Evolutionary conservation across 345 rosid species (phyloP).

Genomic region (Hibiscus mutabilis): DNA sequence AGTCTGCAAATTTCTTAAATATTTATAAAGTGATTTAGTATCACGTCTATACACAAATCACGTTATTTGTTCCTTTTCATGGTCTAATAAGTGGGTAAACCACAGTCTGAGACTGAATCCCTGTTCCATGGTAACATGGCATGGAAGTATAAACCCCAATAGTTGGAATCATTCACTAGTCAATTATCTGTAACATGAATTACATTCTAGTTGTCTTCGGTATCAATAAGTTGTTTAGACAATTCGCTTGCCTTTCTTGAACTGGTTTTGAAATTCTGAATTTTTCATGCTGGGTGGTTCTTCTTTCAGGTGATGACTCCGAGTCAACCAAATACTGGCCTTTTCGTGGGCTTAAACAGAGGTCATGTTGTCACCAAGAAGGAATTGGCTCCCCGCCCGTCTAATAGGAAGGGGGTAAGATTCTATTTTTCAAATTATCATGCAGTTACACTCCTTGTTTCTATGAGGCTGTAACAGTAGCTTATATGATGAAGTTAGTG

Average conservation of each 20-base stretch:
- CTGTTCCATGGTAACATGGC: too few species aligned
- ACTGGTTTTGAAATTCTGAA: neutral
- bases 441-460: neutral
- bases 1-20: too few species aligned
- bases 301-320: neutral
- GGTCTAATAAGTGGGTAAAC: too few species aligned
- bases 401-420: constrained; percentile 31
- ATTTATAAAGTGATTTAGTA: too few species aligned
- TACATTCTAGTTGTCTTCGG: neutral
- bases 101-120: too few species aligned
- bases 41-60: too few species aligned
- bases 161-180: neutral
- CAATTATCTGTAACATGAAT: neutral
- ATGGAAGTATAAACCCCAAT: too few species aligned
- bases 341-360: neutral
- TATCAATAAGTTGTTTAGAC: neutral
- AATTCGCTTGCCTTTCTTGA: neutral
- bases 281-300: neutral
- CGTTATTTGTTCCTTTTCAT: too few species aligned
- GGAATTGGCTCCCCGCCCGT: neutral
- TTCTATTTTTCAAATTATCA: neutral
- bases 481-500: neutral
- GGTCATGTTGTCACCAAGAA: neutral
- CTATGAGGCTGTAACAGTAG: neutral
- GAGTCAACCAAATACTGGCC: neutral